Base-by-base conservation (phyloP, 257 asterid species). In the Rauvolfia tetraphylla region DNA sequence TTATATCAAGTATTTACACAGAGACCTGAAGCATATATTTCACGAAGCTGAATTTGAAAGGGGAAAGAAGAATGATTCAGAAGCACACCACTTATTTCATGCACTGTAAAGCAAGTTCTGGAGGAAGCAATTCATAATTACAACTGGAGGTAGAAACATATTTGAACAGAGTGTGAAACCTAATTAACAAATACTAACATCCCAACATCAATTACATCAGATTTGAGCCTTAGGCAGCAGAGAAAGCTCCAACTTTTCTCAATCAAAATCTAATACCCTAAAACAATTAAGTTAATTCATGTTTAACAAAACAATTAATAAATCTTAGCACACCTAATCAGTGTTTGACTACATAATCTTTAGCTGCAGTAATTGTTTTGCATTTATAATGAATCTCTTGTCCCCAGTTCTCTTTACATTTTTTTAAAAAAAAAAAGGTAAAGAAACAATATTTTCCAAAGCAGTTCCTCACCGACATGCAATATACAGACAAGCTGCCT, bases 401-500 rank as follows among this genome's bases (percentile, higher is more conserved):
- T 38, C 57, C 51, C 65, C n/a, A n/a, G n/a, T n/a, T 61, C 61
- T 75, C 67, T 72, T 48, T 29, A 41, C 63, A 49, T 46, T 25
- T 27, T 17, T 61, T 59, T n/a, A n/a, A 46, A 11, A 59, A 25
- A 25, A 42, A 63, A 54, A 14, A 51, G 2, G 23, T 51, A 23
- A 51, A 51, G 63, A 63, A 46, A 80, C 9, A 14, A 59, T 46
- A 34, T 51, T 10, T 75, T 78, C 67, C 33, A 68, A 72, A 49
- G 39, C 27, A 73, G 39, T 68, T 73, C 62, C 89, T 79, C 83
- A 92, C 98, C 98, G 84, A 67, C 96, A 90, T 48, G 84, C 56
- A 82, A 91, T 89, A 85, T 92, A 92, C 68, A 92, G 92, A 83
- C 97, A 90, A 81, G 98, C 86, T 75, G 97, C 97, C 78, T 84